Percentiles rank a stretch among this genome's conserved stretches.
Conservation (phyloP, 192 early-diverging fungal species). For the Coemansia sp. region DNA sequence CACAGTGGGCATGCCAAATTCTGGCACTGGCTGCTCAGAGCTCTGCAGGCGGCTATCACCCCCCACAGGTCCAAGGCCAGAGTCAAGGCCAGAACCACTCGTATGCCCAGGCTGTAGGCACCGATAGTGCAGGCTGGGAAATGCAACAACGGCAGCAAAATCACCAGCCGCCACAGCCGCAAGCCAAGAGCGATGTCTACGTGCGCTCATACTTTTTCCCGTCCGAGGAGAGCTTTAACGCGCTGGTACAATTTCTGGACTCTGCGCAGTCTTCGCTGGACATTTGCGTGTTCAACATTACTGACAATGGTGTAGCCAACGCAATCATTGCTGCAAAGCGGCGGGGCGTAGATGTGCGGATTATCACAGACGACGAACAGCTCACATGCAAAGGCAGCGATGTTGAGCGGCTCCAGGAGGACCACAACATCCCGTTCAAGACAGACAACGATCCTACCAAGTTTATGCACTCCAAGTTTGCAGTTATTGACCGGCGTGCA, state of each 20-base stretch:
- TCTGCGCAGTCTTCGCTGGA: conserved; percentile 62
- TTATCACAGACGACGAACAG: conserved; percentile 72
- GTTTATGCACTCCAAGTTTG: conserved; percentile 77
- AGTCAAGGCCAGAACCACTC: background rate
- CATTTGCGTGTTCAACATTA: conserved; percentile 72
- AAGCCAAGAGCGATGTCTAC: conserved; percentile 23
- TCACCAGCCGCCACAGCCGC: conserved; percentile 10
- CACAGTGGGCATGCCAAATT: conserved; percentile 50
- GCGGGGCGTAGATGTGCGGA: conserved; percentile 61
- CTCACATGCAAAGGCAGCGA: conserved; percentile 59
- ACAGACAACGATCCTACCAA: conserved; percentile 47
- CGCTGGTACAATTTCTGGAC: conserved; percentile 57
- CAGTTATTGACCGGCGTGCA: conserved; percentile 58
- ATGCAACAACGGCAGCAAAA: conserved; percentile 15
- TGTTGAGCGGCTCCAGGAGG: conserved; percentile 53
- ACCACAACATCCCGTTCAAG: conserved; percentile 55
- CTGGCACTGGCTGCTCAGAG: conserved; percentile 26
- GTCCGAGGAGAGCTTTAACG: conserved; percentile 60
- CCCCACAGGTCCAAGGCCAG: conserved; percentile 20
- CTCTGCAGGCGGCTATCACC: conserved; percentile 17
- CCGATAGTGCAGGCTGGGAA: conserved; percentile 30
- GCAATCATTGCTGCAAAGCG: conserved; percentile 62
- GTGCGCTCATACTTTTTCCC: conserved; percentile 61
- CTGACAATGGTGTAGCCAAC: conserved; percentile 69
- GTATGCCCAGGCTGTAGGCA: conserved; percentile 35